Evolutionary conservation across 495 filamentous ascomycete genomes (phyloP), one percentile per base, ranked within the genome.

Genomic region (Lasiosphaeria miniovina): DNA sequence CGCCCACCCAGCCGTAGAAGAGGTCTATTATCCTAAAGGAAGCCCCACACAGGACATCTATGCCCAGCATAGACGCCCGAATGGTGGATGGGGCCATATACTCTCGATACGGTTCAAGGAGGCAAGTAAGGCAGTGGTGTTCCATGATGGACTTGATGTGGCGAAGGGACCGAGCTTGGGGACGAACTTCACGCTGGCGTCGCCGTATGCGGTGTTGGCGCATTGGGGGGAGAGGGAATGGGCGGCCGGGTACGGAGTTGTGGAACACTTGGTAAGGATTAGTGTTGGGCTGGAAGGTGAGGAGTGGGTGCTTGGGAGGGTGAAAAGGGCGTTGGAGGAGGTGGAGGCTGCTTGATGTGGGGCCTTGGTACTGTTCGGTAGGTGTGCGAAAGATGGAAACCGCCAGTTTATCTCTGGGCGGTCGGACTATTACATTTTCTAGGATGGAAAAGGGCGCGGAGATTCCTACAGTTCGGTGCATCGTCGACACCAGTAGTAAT

Each of bases 81-180:
- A 51, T 0, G 63, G 60, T 0, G 62, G 60, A 3, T 68, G 66
- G 17, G 67, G 69, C 3, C 70, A 63, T 43, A 6, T 71, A 6
- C 8, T 71, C n/a, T 66, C 67, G 10, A 38, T 71, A 6, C 48
- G 52, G 43, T 66, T 71, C 38, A 1, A 14, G 33, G 43, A 36
- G 0, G 15, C 58, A 0, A 53, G 8, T 8, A 14, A 14, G 36
- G 69, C 69, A 4, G 49, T 49, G 6, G 62, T 55, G 6, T 71
- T 71, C 15, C 66, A 71, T 35, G 58, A 71, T 11, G 57, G 57
- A 0, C 24, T 71, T 38, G 46, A 66, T 9, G 61, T 65, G 11
- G 65, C 65, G 3, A 71, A 71, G 58, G 69, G 69, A 3, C 69
- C 69, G 31, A 70, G 67, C 31, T 24, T 71, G 40, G 69, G 69